Conservation (phyloP, 2,329 filamentous ascomycete genomes). For the Diaporthe sp. region DNA sequence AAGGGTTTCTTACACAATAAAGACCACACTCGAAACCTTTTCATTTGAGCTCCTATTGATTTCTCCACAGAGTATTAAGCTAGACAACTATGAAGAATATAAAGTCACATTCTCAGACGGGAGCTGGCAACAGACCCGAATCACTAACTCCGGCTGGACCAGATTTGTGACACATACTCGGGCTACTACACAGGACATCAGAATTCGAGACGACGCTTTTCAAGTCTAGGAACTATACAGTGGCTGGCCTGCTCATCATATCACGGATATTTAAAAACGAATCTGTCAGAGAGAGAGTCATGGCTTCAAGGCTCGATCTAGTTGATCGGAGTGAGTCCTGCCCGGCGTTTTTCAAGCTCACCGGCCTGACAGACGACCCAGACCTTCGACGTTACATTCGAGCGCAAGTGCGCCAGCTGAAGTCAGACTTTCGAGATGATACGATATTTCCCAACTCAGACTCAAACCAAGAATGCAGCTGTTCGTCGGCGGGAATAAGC, state of each 20-base stretch:
- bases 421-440: neutral
- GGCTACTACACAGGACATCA: neutral
- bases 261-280: neutral
- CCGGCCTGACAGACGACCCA: neutral
- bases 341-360: neutral
- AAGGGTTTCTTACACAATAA: neutral
- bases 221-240: neutral
- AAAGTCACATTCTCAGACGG: rapidly evolving
- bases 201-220: neutral
- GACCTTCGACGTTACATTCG: neutral
- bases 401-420: neutral
- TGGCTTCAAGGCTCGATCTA: neutral
- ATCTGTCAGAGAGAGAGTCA: neutral
- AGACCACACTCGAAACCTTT: neutral
- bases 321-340: conserved; percentile 2
- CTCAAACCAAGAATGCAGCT: neutral
- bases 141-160: neutral
- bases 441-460: neutral
- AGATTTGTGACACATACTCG: neutral
- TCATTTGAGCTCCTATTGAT: too few species aligned
- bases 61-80: neutral
- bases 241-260: neutral
- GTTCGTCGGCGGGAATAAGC: neutral
- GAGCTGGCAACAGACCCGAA: neutral
- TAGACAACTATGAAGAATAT: neutral